A percentile compares a stretch with the other conserved stretches of the same genome.
These are phyloP conservation scores for Pelagophyceae sp. DNA, from an alignment of 352 stramenopile genomes.

Conservation along the genomic window DNA sequence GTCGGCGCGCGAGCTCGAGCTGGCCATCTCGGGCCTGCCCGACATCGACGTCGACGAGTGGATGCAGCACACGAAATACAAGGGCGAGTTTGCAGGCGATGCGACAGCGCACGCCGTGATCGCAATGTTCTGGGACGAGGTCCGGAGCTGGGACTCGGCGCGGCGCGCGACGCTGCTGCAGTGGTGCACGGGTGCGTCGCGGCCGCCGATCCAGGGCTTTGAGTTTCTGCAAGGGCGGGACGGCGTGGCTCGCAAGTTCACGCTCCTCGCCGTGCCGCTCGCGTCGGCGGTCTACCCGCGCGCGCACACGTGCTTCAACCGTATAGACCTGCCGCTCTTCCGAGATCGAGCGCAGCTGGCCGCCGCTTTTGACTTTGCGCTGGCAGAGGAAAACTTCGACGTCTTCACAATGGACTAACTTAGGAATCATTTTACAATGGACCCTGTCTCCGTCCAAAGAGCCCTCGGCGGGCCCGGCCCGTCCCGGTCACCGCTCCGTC, in stretches of 20 bases:
- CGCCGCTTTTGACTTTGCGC: not conserved
- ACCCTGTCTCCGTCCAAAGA: too few relatives aligned
- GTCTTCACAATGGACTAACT: conserved; percentile 9
- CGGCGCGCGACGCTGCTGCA: not conserved
- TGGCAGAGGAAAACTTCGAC: not conserved
- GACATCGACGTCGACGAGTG: conserved; percentile 86
- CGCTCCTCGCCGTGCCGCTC: not conserved
- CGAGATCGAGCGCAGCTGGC: conserved; percentile 70
- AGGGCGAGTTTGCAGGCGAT: conserved; percentile 39
- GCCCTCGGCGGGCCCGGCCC: too few relatives aligned
- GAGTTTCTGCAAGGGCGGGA: not conserved
- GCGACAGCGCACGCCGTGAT: not conserved
- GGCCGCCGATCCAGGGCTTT: not conserved
- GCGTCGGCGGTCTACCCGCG: conserved; percentile 48
- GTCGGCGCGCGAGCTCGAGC: conserved; percentile 48
- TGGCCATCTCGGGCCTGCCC: conserved; percentile 77
- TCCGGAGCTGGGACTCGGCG: not conserved
- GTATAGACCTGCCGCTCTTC: conserved; percentile 84
- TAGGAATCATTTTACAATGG: not conserved
- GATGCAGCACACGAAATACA: conserved; percentile 80
- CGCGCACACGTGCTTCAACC: conserved; percentile 91
- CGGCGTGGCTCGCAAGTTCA: not conserved
- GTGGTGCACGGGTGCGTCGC: not conserved
- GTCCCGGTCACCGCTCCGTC: too few relatives aligned
- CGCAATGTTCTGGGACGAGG: not conserved